Conservation (phyloP, 768 basidiomycete genomes). For the Rhodotorula kratochvilovae region DNA sequence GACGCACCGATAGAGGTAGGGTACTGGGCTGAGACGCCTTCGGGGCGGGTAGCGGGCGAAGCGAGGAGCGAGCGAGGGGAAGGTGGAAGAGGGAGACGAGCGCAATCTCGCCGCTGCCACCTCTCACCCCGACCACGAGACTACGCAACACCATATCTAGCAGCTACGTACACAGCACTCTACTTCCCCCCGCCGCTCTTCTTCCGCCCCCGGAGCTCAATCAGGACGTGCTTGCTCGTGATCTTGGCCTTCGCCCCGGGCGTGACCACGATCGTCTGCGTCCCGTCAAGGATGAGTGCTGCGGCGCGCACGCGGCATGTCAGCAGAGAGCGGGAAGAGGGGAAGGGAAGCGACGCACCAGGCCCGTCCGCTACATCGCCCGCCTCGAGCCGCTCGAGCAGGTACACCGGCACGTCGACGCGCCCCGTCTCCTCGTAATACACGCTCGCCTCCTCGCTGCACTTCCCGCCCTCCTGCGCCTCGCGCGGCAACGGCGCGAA, state of each 20-base stretch:
- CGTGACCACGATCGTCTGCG: conserved; percentile 81
- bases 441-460: conserved; percentile 52
- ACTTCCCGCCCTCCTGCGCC: conserved; percentile 40
- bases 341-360: conserved; percentile 57
- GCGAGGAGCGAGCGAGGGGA: no score
- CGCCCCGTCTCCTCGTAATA: conserved; percentile 79
- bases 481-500: conserved; percentile 42
- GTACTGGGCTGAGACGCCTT: no score
- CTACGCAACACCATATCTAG: no score
- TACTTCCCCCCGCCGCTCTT: neutral
- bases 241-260: conserved; percentile 21
- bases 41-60: no score
- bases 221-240: neutral
- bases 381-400: conserved; percentile 61
- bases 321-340: no score
- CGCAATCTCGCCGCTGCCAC: no score
- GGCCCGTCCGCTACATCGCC: conserved; percentile 77
- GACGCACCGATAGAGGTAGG: no score
- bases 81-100: no score
- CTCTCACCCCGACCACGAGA: no score
- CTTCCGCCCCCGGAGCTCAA: neutral
- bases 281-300: conserved; percentile 71
- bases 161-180: neutral
- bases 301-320: neutral
- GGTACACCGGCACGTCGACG: conserved; percentile 73